These are phyloP conservation scores for Amanita pallidorosea DNA, from an alignment of 768 basidiomycete species.

Conservation along the genomic window DNA sequence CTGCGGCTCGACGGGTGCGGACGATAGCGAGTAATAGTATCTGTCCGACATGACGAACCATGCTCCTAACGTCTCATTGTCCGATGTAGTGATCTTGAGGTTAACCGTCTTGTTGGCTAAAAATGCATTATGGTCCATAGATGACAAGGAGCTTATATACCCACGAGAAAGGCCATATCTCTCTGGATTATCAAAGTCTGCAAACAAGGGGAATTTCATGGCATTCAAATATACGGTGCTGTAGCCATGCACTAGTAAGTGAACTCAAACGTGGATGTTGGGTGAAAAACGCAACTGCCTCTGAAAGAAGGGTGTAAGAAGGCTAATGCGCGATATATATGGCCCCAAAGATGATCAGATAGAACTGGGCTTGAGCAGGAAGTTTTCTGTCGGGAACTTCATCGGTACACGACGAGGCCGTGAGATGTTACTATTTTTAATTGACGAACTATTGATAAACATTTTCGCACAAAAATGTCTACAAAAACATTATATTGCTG, in stretches of 20 bases:
- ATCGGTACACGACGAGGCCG: neutral
- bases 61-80: conserved; percentile 74
- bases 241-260: neutral
- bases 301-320: conserved; percentile 58
- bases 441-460: too few relatives aligned
- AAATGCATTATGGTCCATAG: neutral
- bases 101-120: conserved; percentile 73
- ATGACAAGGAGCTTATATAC: conserved; percentile 9
- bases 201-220: conserved; percentile 49
- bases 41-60: conserved; percentile 74
- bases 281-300: conserved; percentile 40
- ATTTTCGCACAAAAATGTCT: too few relatives aligned
- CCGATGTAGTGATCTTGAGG: conserved; percentile 56
- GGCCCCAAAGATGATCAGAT: conserved; percentile 31
- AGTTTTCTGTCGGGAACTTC: neutral
- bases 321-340: conserved; percentile 36
- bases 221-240: conserved; percentile 53
- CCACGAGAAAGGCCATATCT: conserved; percentile 74
- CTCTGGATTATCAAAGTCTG: conserved; percentile 61
- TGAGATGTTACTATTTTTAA: neutral
- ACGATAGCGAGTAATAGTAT: conserved; percentile 41
- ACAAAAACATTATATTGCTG: too few relatives aligned
- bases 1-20: conserved; percentile 24
- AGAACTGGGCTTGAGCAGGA: conserved; percentile 17
- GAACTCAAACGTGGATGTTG: neutral